Evolutionary conservation across 208 protist genomes (phyloP).

Genomic region (Crithidia sp.): DNA sequence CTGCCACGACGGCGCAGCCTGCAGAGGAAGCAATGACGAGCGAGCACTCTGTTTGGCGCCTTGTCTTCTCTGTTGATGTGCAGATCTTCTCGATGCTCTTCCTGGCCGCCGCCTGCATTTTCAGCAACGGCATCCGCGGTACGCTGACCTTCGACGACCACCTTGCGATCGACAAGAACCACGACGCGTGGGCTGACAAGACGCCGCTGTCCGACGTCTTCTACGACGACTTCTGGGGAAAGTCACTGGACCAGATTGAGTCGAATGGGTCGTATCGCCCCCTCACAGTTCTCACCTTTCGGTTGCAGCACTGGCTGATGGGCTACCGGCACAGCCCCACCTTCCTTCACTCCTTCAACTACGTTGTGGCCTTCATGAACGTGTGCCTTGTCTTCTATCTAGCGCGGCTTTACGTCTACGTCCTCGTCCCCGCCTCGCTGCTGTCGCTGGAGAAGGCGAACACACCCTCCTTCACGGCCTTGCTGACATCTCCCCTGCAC

Average conservation of each 20-base stretch:
- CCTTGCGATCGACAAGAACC: constrained; percentile 57
- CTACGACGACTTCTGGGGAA: constrained; percentile 76
- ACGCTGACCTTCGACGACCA: constrained; percentile 79
- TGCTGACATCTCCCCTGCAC: constrained; percentile 23
- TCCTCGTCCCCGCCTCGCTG: neutral
- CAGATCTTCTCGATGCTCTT: constrained; percentile 25
- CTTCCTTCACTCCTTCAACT: constrained; percentile 53
- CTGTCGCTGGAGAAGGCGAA: constrained; percentile 1
- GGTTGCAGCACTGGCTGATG: constrained; percentile 64
- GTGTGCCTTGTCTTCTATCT: constrained; percentile 51
- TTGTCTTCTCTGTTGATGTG: constrained; percentile 8
- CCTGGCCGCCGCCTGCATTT: constrained; percentile 32
- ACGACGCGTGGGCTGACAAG: constrained; percentile 38
- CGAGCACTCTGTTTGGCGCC: neutral
- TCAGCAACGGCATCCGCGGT: constrained; percentile 36
- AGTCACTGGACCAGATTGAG: constrained; percentile 33
- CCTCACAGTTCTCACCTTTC: constrained; percentile 66
- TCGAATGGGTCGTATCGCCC: constrained; percentile 71
- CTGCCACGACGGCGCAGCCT: neutral
- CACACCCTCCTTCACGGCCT: neutral
- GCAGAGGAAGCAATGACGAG: neutral
- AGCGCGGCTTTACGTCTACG: constrained; percentile 41
- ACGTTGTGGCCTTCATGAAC: constrained; percentile 49
- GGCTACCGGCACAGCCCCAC: constrained; percentile 48
- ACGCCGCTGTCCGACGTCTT: constrained; percentile 40